Percentiles rank a stretch among this genome's conserved stretches.
Evolutionary conservation across 306 rosid species (phyloP).

Genomic region (Coriaria nepalensis): DNA sequence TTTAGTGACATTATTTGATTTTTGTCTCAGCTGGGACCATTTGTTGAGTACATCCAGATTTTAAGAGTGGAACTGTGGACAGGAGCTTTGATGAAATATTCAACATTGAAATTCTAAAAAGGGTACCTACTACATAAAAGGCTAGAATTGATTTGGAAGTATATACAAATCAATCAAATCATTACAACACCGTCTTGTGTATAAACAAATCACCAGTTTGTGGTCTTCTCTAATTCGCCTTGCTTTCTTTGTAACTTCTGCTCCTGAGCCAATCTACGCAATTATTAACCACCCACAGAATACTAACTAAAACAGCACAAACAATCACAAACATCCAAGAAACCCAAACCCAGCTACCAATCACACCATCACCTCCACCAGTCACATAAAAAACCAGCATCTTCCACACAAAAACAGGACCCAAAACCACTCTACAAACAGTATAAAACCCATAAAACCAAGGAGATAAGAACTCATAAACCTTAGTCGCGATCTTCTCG

Average conservation of each 20-base stretch:
- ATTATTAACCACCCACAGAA: slow-evolving; percentile 24
- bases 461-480: slow-evolving; percentile 25
- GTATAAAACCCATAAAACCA: slow-evolving; percentile 26
- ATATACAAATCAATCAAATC: too few species aligned
- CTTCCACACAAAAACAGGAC: slow-evolving; percentile 22
- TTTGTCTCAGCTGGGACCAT: slow-evolving; percentile 75
- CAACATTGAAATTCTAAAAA: slow-evolving; percentile 44
- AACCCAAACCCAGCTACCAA: slow-evolving; percentile 40
- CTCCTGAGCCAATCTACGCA: slow-evolving; percentile 22
- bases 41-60: slow-evolving; percentile 82
- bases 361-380: slow-evolving; percentile 18
- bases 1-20: slow-evolving; percentile 12
- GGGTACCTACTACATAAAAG: slow-evolving; percentile 32
- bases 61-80: slow-evolving; percentile 63
- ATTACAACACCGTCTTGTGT: too few species aligned
- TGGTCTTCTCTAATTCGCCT: background rate
- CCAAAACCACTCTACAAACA: slow-evolving; percentile 27
- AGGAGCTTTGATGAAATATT: slow-evolving; percentile 75
- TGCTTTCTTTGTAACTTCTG: slow-evolving; percentile 10
- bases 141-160: background rate
- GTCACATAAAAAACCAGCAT: slow-evolving; percentile 22
- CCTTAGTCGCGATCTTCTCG: slow-evolving; percentile 13
- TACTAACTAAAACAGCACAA: slow-evolving; percentile 20
- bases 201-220: background rate
- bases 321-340: slow-evolving; percentile 42